Evolutionary conservation across 2,329 filamentous ascomycete genomes (phyloP), one percentile per base, ranked within the genome.

Genomic region (Microsporum ferrugineum): DNA sequence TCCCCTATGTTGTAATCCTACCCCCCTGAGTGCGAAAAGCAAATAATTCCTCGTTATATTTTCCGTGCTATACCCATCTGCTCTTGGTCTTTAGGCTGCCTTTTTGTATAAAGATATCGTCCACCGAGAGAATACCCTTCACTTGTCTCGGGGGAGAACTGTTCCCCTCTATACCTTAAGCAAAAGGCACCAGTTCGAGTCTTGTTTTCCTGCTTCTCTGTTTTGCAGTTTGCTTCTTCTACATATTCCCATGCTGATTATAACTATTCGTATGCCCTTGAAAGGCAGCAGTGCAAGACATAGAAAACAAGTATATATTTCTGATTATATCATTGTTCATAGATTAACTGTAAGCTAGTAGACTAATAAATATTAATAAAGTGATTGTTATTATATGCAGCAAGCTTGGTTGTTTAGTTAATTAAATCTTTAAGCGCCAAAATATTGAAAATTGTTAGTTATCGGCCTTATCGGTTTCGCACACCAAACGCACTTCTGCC

Each of bases 41-140:
- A 57, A 57, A 57, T 57, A 57, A 57, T 57, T 57, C 38, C 55
- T 55, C 33, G 5, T 34, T 58, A 29, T 59, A 59, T 49, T 51
- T 49, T 47, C 23, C 36, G 29, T 27, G 34, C 45, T 53, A 57
- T 27, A 57, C 29, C 36, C 12, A 33, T 31, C 12, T 31, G 7
- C 49, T 55, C 34, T 36, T 34, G 33, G 29, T 14, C 49, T 55
- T 34, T 55, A 55, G 29, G 49, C 14, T 55, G n/a, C 49, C 49
- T 36, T 33, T 55, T 55, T 55, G 49, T 55, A 36, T 55, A 36
- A 55, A 55, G 49, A 36, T 23, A 17, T 36, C 10, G 17, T 53
- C 29, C 8, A 31, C n/a, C 47, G 47, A 53, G 47, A 34, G 27
- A 31, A 53, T 31, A 49, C 27, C 47, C 43, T 31, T 55, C 12